Evolutionary conservation across 106 monocot genomes (phyloP).

Genomic region (Dioscorea alata): DNA sequence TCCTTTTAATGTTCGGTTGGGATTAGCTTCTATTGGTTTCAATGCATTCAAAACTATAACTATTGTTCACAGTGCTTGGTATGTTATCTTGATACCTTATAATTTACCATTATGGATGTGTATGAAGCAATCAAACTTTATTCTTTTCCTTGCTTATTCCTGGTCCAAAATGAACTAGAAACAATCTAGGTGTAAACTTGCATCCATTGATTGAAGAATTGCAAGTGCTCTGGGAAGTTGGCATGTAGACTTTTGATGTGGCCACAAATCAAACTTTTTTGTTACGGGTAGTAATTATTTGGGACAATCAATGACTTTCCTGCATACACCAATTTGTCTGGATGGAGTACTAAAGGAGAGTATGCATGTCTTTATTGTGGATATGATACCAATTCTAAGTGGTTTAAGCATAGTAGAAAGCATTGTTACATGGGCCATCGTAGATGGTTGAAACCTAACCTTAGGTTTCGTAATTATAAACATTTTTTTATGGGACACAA

Average conservation of each 20-base stretch:
- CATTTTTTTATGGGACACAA: slow-evolving; percentile 6
- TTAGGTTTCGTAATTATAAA: neutral
- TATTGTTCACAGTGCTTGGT: slow-evolving; percentile 11
- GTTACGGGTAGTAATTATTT: slow-evolving; percentile 12
- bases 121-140: slow-evolving; percentile 2
- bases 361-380: slow-evolving; percentile 11
- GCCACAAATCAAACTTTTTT: slow-evolving; percentile 5
- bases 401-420: slow-evolving; percentile 7
- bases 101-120: slow-evolving; percentile 26
- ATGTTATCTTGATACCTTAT: slow-evolving; percentile 12
- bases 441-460: neutral
- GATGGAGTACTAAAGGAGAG: slow-evolving; percentile 19
- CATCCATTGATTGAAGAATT: slow-evolving; percentile 17
- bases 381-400: neutral
- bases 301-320: slow-evolving; percentile 28
- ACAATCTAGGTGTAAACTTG: slow-evolving; percentile 21
- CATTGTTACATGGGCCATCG: slow-evolving; percentile 24
- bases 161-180: slow-evolving; percentile 3
- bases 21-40: slow-evolving; percentile 15
- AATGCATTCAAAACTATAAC: slow-evolving; percentile 16
- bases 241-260: slow-evolving; percentile 12
- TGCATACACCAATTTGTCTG: slow-evolving; percentile 12
- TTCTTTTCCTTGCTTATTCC: slow-evolving; percentile 14
- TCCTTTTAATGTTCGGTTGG: slow-evolving; percentile 8
- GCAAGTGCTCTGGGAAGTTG: neutral